Percentiles rank a stretch among this genome's conserved stretches.
Conservation (phyloP, 192 early-diverging fungal genomes). For the Mortierella alpina region DNA sequence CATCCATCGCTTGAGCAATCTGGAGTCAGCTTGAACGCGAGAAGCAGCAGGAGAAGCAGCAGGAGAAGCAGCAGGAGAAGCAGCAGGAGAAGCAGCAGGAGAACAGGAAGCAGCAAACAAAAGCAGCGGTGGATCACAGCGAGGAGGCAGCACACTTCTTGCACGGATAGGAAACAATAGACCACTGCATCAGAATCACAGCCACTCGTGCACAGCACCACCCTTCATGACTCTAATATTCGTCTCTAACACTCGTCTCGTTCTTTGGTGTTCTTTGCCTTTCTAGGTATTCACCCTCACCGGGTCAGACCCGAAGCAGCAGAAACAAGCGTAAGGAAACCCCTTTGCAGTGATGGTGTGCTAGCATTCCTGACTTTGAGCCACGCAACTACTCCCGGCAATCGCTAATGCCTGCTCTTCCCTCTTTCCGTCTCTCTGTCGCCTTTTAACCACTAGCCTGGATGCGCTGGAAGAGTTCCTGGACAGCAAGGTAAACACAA, state of each 20-base stretch:
- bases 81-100: too few relatives aligned
- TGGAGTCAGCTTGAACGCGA: too few relatives aligned
- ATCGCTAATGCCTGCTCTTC: background rate
- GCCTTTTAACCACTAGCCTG: background rate
- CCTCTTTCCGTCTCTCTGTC: background rate
- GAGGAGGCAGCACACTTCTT: background rate
- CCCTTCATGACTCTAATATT: too few relatives aligned
- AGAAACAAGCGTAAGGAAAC: conserved; percentile 27
- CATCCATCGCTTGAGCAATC: too few relatives aligned
- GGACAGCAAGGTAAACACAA: background rate
- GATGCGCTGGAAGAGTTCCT: conserved; percentile 10
- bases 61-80: too few relatives aligned
- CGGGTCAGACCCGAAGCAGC: conserved; percentile 10
- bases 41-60: too few relatives aligned
- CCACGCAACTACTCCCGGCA: too few relatives aligned
- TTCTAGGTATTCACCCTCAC: conserved; percentile 18
- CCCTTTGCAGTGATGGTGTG: background rate
- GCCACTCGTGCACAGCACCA: too few relatives aligned
- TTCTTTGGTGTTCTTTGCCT: background rate
- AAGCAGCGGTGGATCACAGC: background rate
- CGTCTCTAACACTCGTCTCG: too few relatives aligned
- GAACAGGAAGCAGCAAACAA: background rate
- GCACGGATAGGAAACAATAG: too few relatives aligned
- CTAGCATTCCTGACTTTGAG: too few relatives aligned
- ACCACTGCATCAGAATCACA: too few relatives aligned